Percentiles rank a stretch among this genome's conserved stretches.
These are phyloP conservation scores for Pittosporum tobira DNA, from an alignment of 129 eudicot species.

Conservation along the genomic window DNA sequence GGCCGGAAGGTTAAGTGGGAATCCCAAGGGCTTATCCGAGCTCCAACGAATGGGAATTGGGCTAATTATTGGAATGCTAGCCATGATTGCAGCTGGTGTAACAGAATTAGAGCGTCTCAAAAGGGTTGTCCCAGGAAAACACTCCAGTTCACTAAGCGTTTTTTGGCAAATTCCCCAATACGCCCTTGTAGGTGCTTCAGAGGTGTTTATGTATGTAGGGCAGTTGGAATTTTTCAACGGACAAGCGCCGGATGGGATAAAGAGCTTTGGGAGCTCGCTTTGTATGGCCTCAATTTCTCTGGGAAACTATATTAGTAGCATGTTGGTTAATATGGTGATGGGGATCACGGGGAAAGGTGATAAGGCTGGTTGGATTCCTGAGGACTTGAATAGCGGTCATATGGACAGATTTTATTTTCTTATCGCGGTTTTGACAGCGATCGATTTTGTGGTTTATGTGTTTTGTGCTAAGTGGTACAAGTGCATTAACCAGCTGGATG, in stretches of 20 bases:
- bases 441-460: constrained; percentile 13
- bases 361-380: constrained; percentile 20
- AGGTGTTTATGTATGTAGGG: constrained; percentile 45
- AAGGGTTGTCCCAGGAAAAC: constrained; percentile 2
- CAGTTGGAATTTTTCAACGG: constrained; percentile 43
- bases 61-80: constrained; percentile 25
- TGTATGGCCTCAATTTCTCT: constrained; percentile 25
- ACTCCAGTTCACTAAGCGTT: constrained; percentile 25
- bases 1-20: constrained; percentile 9
- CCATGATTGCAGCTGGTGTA: constrained; percentile 35
- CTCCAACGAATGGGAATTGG: constrained; percentile 49
- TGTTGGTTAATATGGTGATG: constrained; percentile 16
- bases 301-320: constrained; percentile 15
- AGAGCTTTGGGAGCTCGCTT: constrained; percentile 25
- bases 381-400: constrained; percentile 15
- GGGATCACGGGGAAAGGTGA: constrained; percentile 12
- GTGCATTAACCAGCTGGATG: constrained; percentile 7
- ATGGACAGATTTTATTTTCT: constrained; percentile 24
- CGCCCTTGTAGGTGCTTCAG: constrained; percentile 38
- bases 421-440: constrained; percentile 8
- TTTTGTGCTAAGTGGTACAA: constrained; percentile 19
- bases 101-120: constrained; percentile 23
- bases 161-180: constrained; percentile 52
- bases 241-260: constrained; percentile 45
- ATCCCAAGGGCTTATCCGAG: constrained; percentile 23